Conservation (phyloP, 192 early-diverging fungal genomes). For the Backusella liffmaniae region DNA sequence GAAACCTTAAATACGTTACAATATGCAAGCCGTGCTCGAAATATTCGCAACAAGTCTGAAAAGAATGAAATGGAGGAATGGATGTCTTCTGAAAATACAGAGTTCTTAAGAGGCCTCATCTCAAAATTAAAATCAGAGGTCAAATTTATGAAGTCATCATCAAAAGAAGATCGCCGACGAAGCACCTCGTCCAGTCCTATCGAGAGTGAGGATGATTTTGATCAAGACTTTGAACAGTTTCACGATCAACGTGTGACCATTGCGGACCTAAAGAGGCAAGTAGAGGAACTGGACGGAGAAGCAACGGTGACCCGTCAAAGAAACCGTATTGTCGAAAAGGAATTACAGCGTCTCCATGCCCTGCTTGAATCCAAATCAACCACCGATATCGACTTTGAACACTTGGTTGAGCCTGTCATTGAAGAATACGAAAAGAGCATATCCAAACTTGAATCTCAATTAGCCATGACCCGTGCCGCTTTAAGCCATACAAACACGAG, state of each 20-base stretch:
- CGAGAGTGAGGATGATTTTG: slow-evolving; percentile 5
- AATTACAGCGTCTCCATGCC: slow-evolving; percentile 22
- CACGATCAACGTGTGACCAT: slow-evolving; percentile 28
- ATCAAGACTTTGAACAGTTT: slow-evolving; percentile 19
- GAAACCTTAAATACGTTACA: slow-evolving; percentile 95
- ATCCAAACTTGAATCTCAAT: slow-evolving; percentile 56
- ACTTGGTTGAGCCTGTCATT: slow-evolving; percentile 64
- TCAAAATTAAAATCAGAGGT: slow-evolving; percentile 60
- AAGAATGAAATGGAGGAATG: slow-evolving; percentile 62
- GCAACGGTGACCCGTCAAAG: slow-evolving; percentile 24
- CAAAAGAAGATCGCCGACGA: background rate
- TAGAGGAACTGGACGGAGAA: slow-evolving; percentile 36
- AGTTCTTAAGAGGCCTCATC: slow-evolving; percentile 63
- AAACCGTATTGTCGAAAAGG: slow-evolving; percentile 21
- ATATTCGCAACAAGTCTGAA: slow-evolving; percentile 63
- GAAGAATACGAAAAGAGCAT: slow-evolving; percentile 71
- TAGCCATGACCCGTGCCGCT: slow-evolving; percentile 54
- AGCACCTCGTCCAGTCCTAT: background rate
- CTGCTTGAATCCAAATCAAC: slow-evolving; percentile 10
- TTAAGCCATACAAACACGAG: slow-evolving; percentile 54
- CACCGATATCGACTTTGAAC: slow-evolving; percentile 33
- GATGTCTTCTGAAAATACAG: slow-evolving; percentile 59
- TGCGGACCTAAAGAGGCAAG: slow-evolving; percentile 26
- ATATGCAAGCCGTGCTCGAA: slow-evolving; percentile 96
- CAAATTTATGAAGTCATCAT: background rate